Conservation (phyloP, 495 filamentous ascomycete genomes). For the Haplographium delicatum region DNA sequence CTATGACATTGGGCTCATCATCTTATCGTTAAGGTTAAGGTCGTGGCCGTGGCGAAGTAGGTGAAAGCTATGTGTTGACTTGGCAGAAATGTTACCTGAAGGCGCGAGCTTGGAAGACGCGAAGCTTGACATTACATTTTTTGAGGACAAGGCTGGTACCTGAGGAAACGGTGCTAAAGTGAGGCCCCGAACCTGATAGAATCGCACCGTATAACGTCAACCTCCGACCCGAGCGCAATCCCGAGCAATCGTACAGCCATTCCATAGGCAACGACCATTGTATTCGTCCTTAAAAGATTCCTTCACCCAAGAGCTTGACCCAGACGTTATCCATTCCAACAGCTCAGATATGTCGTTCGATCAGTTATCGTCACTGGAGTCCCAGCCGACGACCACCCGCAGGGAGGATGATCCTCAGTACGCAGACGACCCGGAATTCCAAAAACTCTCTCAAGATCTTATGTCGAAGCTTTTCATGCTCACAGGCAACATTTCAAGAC, state of each 20-base stretch:
- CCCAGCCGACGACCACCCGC: slow-evolving; percentile 39
- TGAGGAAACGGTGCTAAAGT: no score
- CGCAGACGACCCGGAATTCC: slow-evolving; percentile 91
- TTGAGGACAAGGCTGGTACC: neutral
- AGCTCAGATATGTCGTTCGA: slow-evolving; percentile 83
- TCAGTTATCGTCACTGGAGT: slow-evolving; percentile 75
- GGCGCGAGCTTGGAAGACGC: neutral
- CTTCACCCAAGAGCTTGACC: no score
- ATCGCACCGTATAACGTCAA: no score
- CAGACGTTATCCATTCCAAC: no score
- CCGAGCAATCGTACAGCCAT: slow-evolving; percentile 6
- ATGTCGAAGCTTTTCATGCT: slow-evolving; percentile 82
- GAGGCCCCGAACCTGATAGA: no score
- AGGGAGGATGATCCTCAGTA: slow-evolving; percentile 65
- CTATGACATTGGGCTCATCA: slow-evolving; percentile 1
- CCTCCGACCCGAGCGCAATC: slow-evolving; percentile 5
- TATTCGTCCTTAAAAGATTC: slow-evolving; percentile 12
- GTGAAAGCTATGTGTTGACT: slow-evolving; percentile 9
- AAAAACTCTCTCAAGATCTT: slow-evolving; percentile 69
- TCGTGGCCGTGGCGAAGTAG: slow-evolving; percentile 1
- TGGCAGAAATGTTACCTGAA: slow-evolving; percentile 4
- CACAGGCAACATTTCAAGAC: slow-evolving; percentile 75
- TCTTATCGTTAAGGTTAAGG: no score
- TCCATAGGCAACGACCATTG: slow-evolving; percentile 14
- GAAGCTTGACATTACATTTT: neutral